Evolutionary conservation across 2,329 filamentous ascomycete species (phyloP).

Genomic region (Fusarium equiseti): DNA sequence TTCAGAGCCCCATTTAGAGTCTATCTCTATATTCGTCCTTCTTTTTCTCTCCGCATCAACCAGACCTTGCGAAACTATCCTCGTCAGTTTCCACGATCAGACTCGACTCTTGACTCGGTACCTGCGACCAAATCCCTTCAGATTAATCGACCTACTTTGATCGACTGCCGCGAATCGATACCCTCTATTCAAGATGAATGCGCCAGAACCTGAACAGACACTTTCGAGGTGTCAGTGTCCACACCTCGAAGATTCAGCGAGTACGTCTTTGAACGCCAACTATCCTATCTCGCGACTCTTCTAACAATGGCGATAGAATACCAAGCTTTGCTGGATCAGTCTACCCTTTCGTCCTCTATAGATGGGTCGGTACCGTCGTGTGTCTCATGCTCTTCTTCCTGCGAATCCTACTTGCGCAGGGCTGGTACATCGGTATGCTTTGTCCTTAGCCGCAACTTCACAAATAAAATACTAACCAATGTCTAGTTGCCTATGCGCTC

Average conservation of each 20-base stretch:
- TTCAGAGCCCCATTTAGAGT: slow-evolving; percentile 21
- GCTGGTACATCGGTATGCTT: slow-evolving; percentile 93
- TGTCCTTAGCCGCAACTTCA: background rate
- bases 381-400: slow-evolving; percentile 85
- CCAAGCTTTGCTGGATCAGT: slow-evolving; percentile 93
- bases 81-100: slow-evolving; percentile 4
- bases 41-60: slow-evolving; percentile 18
- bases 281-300: slow-evolving; percentile 5
- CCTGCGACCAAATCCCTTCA: background rate
- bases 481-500: slow-evolving; percentile 90
- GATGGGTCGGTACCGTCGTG: slow-evolving; percentile 87
- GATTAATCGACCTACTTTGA: background rate
- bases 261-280: slow-evolving; percentile 62
- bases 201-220: slow-evolving; percentile 86
- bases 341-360: slow-evolving; percentile 87
- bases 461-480: slow-evolving; percentile 18
- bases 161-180: slow-evolving; percentile 24
- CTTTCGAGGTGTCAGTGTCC: slow-evolving; percentile 88
- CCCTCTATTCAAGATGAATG: slow-evolving; percentile 74
- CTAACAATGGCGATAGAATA: slow-evolving; percentile 71
- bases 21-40: slow-evolving; percentile 20
- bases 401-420: slow-evolving; percentile 90
- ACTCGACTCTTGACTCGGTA: slow-evolving; percentile 6
- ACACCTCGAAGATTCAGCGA: slow-evolving; percentile 80
- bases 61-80: slow-evolving; percentile 7